These are phyloP conservation scores for Cryptococcus sp. DNA, from an alignment of 1,284 basidiomycete species.

Conservation along the genomic window DNA sequence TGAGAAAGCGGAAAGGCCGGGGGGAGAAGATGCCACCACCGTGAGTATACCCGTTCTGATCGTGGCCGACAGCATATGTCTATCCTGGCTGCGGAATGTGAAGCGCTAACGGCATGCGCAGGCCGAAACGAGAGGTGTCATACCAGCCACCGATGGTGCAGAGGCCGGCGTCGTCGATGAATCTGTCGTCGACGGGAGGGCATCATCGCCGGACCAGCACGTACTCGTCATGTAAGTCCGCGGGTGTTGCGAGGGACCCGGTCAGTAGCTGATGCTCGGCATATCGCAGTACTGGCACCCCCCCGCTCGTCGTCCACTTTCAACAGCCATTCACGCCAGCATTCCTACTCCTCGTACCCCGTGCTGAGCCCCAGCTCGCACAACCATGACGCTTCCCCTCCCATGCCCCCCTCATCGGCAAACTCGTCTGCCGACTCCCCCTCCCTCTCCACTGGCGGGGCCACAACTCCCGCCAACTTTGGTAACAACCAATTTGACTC, in stretches of 20 bases:
- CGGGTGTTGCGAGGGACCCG: neutral
- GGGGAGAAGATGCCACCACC: constrained; percentile 43
- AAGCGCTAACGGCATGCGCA: constrained; percentile 11
- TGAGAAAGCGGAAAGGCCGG: constrained; percentile 30
- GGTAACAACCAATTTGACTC: neutral
- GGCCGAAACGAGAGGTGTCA: constrained; percentile 35
- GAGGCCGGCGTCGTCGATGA: constrained; percentile 2
- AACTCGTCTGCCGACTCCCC: constrained; percentile 25
- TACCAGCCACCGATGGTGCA: constrained; percentile 11
- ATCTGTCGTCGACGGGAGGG: neutral
- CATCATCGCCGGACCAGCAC: constrained; percentile 26
- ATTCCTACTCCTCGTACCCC: neutral
- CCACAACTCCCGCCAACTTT: constrained; percentile 21
- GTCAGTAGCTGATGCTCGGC: neutral
- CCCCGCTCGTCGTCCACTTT: constrained; percentile 16
- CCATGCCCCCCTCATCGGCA: constrained; percentile 20
- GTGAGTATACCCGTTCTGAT: constrained; percentile 30
- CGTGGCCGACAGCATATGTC: neutral
- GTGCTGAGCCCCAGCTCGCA: constrained; percentile 27
- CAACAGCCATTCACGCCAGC: constrained; percentile 5
- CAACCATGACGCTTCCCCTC: constrained; percentile 29
- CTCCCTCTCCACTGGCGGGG: constrained; percentile 21
- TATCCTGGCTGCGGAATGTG: no score
- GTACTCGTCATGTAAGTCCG: constrained; percentile 35
- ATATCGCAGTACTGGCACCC: constrained; percentile 19